phyloP scores from a whole-genome alignment of 495 filamentous ascomycete genomes.

The Terfezia boudieri region DNA sequence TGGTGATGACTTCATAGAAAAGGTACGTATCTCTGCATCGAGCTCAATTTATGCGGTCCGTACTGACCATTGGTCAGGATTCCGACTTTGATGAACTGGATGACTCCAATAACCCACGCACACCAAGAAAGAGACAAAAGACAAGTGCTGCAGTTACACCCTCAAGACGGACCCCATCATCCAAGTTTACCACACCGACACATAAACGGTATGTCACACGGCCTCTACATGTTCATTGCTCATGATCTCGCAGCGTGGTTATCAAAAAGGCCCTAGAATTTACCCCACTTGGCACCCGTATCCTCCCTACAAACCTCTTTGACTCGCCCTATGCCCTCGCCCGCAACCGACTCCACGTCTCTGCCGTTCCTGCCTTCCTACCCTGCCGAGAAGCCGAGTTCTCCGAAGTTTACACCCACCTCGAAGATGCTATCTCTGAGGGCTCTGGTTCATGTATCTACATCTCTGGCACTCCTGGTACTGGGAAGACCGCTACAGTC shows the following conservation, averaged over 20 bases:
- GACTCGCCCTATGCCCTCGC: constrained; percentile 82
- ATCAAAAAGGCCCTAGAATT: constrained; percentile 88
- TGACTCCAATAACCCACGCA: constrained; percentile 16
- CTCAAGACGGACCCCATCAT: constrained; percentile 34
- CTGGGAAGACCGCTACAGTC: constrained; percentile 94
- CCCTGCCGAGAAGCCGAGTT: constrained; percentile 91
- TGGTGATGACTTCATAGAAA: not conserved
- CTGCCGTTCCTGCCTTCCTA: constrained; percentile 65
- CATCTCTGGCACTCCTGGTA: constrained; percentile 98
- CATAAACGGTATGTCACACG: constrained; percentile 32
- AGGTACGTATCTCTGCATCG: not conserved
- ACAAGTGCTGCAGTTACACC: constrained; percentile 26
- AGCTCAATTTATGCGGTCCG: not conserved
- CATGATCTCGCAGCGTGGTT: constrained; percentile 18
- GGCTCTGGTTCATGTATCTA: constrained; percentile 92
- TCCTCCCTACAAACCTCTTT: constrained; percentile 53
- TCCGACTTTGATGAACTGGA: constrained; percentile 27
- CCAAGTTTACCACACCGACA: constrained; percentile 44
- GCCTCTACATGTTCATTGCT: not conserved
- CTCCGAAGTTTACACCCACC: constrained; percentile 69
- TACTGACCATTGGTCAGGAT: constrained; percentile 6
- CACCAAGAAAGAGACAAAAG: constrained; percentile 10
- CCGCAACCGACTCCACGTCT: constrained; percentile 73
- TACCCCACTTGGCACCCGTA: constrained; percentile 72
- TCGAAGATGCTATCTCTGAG: constrained; percentile 83